Base-by-base conservation (phyloP, 1,284 basidiomycete genomes). In the Microbotryum saponariae region DNA sequence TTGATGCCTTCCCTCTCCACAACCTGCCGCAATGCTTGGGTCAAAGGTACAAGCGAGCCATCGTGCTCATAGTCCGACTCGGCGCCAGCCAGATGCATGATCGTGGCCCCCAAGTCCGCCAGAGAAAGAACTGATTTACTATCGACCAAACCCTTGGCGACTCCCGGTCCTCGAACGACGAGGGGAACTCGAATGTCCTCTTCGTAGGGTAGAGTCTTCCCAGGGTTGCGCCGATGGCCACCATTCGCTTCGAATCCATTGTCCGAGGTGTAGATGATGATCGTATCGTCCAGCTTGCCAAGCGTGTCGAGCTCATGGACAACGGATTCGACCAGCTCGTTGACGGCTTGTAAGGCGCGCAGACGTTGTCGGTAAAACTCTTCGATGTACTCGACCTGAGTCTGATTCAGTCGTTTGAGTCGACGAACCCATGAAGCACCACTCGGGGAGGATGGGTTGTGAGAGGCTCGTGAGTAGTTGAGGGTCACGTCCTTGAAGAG, bases 181-280 rank as follows among this genome's bases (percentile, higher is more conserved):
- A 62, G 46, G 9, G 61, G 61, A 31, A 62, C 47, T 37, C 53
- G 46, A 51, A 56, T 72, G 64, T 75, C 74, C 60, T 75, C 73
- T 58, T 75, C 74, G 57, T 65, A 74, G 2, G 71, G 72, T 7
- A 73, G 66, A 1, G 73, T 74, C 63, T 74, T 75, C 6, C 73
- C 73, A 0, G 73, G 72, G 56, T 73, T 70, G 16, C 73, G 68
- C 6, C 73, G 71, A 54, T 75, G 73, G 0, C 67, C 62, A 6
- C 72, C 73, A 37, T 74, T 63, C 1, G 61, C 53, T 1, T 72
- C 71, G 51, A 67, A 75, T 1, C 74, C 74, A 51, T 75, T 75
- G 59, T 75, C 74, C 66, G 65, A 8, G 4, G 71, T 72, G 65
- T 73, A 74, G 61, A 74, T 67, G 59, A 72, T 71, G 61, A 71